Percentiles rank a stretch among this genome's conserved stretches.
phyloP scores from a whole-genome alignment of 2,329 filamentous ascomycete genomes.

The Fusarium oxysporum region DNA sequence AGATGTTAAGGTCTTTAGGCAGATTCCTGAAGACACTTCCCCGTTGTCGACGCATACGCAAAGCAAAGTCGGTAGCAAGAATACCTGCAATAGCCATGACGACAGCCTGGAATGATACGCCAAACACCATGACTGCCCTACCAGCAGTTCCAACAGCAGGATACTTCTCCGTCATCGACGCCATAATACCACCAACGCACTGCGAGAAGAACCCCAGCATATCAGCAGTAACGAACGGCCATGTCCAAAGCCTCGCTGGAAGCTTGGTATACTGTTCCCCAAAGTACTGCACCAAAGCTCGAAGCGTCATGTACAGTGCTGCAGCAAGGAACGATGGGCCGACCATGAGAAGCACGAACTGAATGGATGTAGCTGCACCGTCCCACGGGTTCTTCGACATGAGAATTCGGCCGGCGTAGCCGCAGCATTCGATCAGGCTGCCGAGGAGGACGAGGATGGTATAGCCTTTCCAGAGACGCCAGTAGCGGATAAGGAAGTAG shows the following conservation, averaged over 20 bases:
- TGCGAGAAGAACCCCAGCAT: background rate
- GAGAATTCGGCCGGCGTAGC: background rate
- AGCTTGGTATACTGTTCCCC: background rate
- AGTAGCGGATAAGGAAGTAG: background rate
- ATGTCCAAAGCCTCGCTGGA: background rate
- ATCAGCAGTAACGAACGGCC: constrained; percentile 1
- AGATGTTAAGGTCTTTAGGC: background rate
- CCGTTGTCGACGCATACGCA: background rate
- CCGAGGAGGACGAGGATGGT: background rate
- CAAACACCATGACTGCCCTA: background rate
- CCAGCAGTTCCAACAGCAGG: background rate
- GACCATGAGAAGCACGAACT: background rate
- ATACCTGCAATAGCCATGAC: background rate
- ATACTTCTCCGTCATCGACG: background rate
- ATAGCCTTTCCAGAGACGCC: background rate
- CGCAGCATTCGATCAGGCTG: background rate
- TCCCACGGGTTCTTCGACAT: background rate
- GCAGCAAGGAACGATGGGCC: background rate
- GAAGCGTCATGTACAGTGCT: background rate
- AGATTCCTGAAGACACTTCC: background rate
- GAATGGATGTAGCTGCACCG: background rate
- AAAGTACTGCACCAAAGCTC: background rate
- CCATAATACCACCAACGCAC: background rate
- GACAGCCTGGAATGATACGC: background rate
- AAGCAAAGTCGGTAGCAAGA: background rate